phyloP scores from a whole-genome alignment of 2,329 filamentous ascomycete genomes.

The Verticillium zaregamsianum region DNA sequence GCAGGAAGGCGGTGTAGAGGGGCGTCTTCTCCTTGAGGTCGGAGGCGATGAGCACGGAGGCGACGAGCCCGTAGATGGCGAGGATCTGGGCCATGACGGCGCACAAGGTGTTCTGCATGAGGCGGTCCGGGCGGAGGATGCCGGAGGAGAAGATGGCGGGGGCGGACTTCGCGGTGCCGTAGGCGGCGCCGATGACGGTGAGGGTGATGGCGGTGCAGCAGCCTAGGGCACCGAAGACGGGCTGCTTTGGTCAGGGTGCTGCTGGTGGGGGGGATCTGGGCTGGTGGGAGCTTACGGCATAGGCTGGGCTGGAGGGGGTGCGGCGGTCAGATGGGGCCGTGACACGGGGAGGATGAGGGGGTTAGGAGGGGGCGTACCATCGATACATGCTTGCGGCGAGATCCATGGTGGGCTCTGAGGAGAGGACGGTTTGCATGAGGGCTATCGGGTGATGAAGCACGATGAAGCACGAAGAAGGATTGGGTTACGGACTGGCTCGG shows the following conservation, averaged over 20 bases:
- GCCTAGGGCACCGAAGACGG: slow-evolving; percentile 38
- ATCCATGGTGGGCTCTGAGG: slow-evolving; percentile 20
- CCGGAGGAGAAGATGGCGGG: slow-evolving; percentile 39
- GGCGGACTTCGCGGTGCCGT: slow-evolving; percentile 38
- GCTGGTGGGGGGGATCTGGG: neutral
- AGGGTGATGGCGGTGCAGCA: slow-evolving; percentile 44
- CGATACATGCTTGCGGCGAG: slow-evolving; percentile 27
- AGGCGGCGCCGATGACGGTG: slow-evolving; percentile 44
- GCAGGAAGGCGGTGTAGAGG: slow-evolving; percentile 37
- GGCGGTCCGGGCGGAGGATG: slow-evolving; percentile 37
- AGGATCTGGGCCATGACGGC: slow-evolving; percentile 45
- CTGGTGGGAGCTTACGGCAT: slow-evolving; percentile 30
- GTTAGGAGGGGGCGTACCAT: slow-evolving; percentile 21
- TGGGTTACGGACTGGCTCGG: neutral
- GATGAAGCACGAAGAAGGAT: neutral
- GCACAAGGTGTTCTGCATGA: slow-evolving; percentile 41
- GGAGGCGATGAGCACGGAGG: slow-evolving; percentile 38
- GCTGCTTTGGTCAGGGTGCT: slow-evolving; percentile 17
- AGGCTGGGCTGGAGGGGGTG: slow-evolving; percentile 30
- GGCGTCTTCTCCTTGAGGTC: slow-evolving; percentile 35
- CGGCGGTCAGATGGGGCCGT: neutral
- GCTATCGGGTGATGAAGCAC: neutral
- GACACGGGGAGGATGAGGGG: neutral
- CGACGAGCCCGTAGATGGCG: slow-evolving; percentile 42
- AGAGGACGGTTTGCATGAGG: neutral